These are phyloP conservation scores for Phytophthora citrophthora DNA, from an alignment of 352 stramenopile genomes.

Conservation along the genomic window DNA sequence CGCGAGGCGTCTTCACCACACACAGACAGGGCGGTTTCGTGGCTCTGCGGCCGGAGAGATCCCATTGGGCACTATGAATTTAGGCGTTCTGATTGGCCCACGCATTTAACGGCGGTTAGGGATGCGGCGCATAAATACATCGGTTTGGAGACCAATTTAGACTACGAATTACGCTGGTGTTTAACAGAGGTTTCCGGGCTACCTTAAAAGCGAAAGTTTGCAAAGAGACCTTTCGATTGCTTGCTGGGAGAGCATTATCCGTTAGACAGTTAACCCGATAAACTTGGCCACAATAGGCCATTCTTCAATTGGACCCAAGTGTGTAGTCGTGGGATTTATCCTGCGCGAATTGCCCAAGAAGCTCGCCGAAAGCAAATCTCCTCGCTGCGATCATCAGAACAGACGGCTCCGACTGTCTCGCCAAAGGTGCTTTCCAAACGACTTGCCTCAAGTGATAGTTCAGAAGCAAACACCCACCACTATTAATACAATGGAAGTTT, in stretches of 20 bases:
- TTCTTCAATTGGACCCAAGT: no score
- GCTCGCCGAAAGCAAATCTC: constrained; percentile 1
- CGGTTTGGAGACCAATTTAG: constrained; percentile 14
- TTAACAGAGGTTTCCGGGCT: constrained; percentile 4
- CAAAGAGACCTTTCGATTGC: neutral
- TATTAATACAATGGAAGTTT: no score
- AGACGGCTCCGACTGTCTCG: constrained; percentile 10
- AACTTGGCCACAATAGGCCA: no score
- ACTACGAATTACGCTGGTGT: constrained; percentile 8
- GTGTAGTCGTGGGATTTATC: neutral
- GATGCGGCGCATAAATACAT: constrained; percentile 8
- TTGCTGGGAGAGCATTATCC: no score
- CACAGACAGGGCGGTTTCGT: constrained; percentile 13
- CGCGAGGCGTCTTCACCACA: constrained; percentile 5
- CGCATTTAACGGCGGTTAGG: constrained; percentile 21
- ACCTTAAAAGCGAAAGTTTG: neutral
- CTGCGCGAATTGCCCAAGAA: constrained; percentile 2
- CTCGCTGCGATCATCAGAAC: neutral
- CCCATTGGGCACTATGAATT: constrained; percentile 1
- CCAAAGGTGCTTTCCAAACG: no score
- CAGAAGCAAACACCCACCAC: no score
- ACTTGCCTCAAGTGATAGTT: no score
- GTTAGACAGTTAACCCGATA: no score
- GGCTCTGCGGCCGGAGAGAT: constrained; percentile 7
- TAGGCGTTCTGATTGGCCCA: neutral